Conservation (phyloP, 1,284 basidiomycete genomes). For the Gomphus bonarii region DNA sequence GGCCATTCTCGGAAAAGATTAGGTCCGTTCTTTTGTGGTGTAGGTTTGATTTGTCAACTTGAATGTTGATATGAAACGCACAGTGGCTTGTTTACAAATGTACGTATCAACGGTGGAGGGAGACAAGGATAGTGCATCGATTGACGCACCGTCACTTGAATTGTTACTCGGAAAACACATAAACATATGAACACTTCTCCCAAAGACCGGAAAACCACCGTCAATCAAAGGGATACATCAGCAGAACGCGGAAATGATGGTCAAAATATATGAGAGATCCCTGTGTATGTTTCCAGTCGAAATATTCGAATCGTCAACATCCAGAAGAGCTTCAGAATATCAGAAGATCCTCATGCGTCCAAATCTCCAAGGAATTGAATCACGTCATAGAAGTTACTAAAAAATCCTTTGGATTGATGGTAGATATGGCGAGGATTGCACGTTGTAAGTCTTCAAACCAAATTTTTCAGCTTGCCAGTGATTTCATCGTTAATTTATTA, state of each 20-base stretch:
- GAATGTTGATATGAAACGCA: too few relatives aligned
- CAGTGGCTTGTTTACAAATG: too few relatives aligned
- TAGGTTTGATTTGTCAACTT: background rate
- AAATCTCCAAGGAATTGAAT: too few relatives aligned
- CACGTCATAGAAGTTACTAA: background rate
- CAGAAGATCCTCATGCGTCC: too few relatives aligned
- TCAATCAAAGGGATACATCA: background rate
- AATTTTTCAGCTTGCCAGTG: too few relatives aligned
- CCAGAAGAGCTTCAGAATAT: too few relatives aligned
- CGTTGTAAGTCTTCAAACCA: too few relatives aligned
- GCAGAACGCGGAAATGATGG: background rate
- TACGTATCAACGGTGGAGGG: background rate
- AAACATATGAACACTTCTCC: background rate
- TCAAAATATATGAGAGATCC: background rate
- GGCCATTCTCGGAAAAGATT: background rate
- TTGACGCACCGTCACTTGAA: background rate
- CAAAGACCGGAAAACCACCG: background rate
- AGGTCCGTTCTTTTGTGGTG: background rate
- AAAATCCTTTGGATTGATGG: too few relatives aligned
- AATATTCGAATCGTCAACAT: too few relatives aligned
- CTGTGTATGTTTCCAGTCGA: too few relatives aligned
- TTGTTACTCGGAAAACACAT: background rate
- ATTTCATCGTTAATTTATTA: too few relatives aligned
- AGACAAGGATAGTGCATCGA: background rate
- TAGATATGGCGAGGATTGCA: too few relatives aligned